These are phyloP conservation scores for Celoporthe dispersa DNA, from an alignment of 2,329 filamentous ascomycete species.

Conservation along the genomic window DNA sequence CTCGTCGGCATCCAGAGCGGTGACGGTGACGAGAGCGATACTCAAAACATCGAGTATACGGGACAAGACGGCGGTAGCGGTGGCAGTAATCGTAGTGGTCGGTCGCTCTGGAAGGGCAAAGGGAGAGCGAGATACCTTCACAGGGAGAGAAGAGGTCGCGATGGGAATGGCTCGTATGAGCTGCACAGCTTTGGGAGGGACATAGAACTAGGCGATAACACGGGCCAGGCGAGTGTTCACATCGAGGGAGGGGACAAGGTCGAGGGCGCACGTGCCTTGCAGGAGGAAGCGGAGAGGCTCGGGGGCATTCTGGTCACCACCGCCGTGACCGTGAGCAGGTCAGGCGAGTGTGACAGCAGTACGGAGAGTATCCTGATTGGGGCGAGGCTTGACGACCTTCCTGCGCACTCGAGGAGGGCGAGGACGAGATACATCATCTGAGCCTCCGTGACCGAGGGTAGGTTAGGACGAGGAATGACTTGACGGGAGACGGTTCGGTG, in stretches of 20 bases:
- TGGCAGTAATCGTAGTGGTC: neutral
- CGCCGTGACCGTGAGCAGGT: slow-evolving; percentile 21
- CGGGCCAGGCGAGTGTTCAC: neutral
- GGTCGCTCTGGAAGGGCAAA: slow-evolving; percentile 1
- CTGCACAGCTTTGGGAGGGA: slow-evolving; percentile 28
- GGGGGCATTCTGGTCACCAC: slow-evolving; percentile 26
- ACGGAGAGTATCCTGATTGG: slow-evolving; percentile 20
- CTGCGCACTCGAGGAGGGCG: neutral
- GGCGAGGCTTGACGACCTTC: neutral
- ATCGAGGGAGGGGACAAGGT: neutral
- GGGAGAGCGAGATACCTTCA: neutral
- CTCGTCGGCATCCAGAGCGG: slow-evolving; percentile 21
- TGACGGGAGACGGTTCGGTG: neutral
- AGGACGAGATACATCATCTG: neutral
- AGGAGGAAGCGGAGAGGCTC: slow-evolving; percentile 9
- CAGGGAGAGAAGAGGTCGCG: slow-evolving; percentile 12
- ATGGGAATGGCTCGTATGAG: slow-evolving; percentile 18
- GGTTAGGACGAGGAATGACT: neutral
- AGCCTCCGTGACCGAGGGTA: neutral
- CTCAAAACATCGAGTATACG: neutral
- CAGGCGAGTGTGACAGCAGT: slow-evolving; percentile 18
- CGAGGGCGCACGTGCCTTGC: neutral
- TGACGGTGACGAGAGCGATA: neutral
- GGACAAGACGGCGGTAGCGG: neutral
- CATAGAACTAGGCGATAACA: slow-evolving; percentile 6